Evolutionary conservation across 2,329 filamentous ascomycete species (phyloP).

Genomic region (Fusarium sp.): DNA sequence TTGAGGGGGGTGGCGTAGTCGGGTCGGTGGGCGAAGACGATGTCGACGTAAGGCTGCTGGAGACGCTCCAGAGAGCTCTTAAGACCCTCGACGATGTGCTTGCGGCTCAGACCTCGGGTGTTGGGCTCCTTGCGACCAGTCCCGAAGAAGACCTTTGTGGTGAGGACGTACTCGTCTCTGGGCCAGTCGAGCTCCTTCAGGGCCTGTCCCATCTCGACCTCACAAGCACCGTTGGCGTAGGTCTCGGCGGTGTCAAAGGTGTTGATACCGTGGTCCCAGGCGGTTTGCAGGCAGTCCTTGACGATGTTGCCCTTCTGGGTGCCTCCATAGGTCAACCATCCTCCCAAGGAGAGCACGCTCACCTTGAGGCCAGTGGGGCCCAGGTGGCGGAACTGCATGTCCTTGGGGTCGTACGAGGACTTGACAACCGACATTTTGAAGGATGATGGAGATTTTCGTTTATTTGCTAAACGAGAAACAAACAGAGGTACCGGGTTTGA

Average conservation of each 20-base stretch:
- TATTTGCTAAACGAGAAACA: background rate
- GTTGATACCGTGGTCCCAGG: conserved; percentile 69
- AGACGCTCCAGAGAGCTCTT: conserved; percentile 42
- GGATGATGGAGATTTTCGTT: background rate
- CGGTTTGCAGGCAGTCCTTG: conserved; percentile 69
- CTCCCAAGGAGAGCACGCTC: conserved; percentile 42
- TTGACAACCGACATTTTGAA: conserved; percentile 36
- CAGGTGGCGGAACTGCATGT: conserved; percentile 44
- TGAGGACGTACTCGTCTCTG: conserved; percentile 69
- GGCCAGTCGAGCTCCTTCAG: conserved; percentile 70
- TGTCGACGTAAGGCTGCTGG: conserved; percentile 43
- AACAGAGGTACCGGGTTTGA: background rate
- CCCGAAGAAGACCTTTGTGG: conserved; percentile 51
- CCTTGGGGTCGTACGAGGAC: conserved; percentile 41
- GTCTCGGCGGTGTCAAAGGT: conserved; percentile 71
- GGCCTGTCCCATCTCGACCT: conserved; percentile 71
- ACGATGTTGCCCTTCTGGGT: conserved; percentile 70
- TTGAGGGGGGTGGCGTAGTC: conserved; percentile 42
- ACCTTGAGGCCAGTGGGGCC: conserved; percentile 44
- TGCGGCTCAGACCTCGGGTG: conserved; percentile 72
- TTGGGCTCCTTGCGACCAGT: conserved; percentile 56
- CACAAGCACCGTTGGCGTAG: conserved; percentile 70
- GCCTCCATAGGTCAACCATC: conserved; percentile 55
- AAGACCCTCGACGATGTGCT: conserved; percentile 70
- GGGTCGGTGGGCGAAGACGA: conserved; percentile 44